Conservation (phyloP, 1,284 basidiomycete genomes). For the Pseudozyma pruni region DNA sequence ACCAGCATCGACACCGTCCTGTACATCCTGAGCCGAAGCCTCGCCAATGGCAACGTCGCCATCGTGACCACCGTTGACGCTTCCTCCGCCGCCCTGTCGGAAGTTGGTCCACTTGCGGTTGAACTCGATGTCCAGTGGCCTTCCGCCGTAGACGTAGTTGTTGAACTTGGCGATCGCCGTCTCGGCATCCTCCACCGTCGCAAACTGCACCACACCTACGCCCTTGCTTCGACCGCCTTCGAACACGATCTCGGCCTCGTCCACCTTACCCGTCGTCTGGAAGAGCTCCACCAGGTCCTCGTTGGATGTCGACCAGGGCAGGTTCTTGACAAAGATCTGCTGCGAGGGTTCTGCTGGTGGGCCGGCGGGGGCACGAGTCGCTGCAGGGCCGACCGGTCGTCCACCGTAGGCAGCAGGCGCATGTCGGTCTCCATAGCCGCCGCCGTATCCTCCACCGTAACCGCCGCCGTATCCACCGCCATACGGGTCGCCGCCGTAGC, state of each 20-base stretch:
- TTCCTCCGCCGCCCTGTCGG: conserved; percentile 9
- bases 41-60: conserved; percentile 21
- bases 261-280: conserved; percentile 94
- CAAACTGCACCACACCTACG: conserved; percentile 93
- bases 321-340: conserved; percentile 96
- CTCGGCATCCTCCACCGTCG: conserved; percentile 86
- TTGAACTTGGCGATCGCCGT: conserved; percentile 77
- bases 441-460: conserved; percentile 19
- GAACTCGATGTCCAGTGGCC: conserved; percentile 59
- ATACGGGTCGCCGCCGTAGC: conserved; percentile 31
- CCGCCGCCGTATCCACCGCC: conserved; percentile 32
- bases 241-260: conserved; percentile 90
- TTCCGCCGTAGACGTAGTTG: conserved; percentile 60
- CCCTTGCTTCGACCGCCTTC: conserved; percentile 91
- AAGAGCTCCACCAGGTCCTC: conserved; percentile 97
- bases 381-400: conserved; percentile 16
- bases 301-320: conserved; percentile 99
- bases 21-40: conserved; percentile 5
- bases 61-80: conserved; percentile 20
- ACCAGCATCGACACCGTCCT: conserved; percentile 1
- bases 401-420: conserved; percentile 17
- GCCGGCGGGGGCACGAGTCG: conserved; percentile 10
- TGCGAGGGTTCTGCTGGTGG: conserved; percentile 80
- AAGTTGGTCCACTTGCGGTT: conserved; percentile 58
- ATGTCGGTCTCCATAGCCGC: conserved; percentile 32